Base-by-base conservation (phyloP, 306 rosid species). In the Castanospermum australe region DNA sequence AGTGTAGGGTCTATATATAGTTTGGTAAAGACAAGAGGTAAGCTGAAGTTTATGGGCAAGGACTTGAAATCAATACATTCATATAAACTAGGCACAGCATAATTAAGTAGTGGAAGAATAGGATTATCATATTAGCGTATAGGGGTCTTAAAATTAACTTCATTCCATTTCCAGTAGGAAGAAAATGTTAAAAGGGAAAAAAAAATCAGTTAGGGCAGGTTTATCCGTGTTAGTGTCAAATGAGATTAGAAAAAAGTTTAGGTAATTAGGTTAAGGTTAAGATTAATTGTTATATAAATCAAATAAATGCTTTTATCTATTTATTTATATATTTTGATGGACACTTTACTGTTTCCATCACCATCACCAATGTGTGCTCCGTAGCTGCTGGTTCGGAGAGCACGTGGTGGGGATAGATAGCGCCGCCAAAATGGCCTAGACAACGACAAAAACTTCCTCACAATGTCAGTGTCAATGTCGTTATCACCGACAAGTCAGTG, bases 201-300 rank as follows among this genome's bases (percentile, higher is more conserved):
- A 17, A 28, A 30, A 42, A 6, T 51, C 18, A 66, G 7, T 55
- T 33, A 47, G 38, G 48, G 24, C 35, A 24, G 45, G 56, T 56
- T 39, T 41, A 36, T 28, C 21, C 8, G 21, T 10, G 20, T 17
- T 25, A 55, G 38, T 28, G 48, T 24, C 71, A 51, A 63, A 44
- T 14, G 39, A 76, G 22, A 76, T 48, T 48, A 5, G 41, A 39
- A 18, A 68, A 59, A 4, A 75, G 17, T 51, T 63, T 79, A 13
- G 75, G 82, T 42, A 54, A 75, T 48, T 84, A 51, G 70, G n/a
- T n/a, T n/a, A n/a, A n/a, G 81, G 81, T 75, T 47, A 22, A 71
- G 72, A 56, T n/a, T n/a, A n/a, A n/a, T 47, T 35, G 73, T 42
- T 73, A 21, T 20, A 36, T 55, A 14, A 67, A 75, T 55, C 35